A percentile compares a stretch with the other conserved stretches of the same genome.
phyloP scores from a whole-genome alignment of 2,329 filamentous ascomycete genomes.

The Knoxdaviesia capensis region DNA sequence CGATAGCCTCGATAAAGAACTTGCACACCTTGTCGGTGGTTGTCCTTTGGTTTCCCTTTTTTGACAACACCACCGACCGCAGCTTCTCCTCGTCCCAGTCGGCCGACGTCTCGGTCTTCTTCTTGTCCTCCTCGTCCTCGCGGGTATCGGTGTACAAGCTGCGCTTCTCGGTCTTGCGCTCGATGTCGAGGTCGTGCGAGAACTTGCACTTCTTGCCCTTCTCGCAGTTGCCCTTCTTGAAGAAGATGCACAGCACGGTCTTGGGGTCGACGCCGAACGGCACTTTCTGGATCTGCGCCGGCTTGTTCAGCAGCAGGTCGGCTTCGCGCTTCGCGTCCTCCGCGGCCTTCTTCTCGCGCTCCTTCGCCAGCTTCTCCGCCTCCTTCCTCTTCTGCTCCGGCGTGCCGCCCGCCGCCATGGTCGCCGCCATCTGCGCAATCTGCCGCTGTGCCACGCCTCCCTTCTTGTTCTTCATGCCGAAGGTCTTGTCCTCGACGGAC shows the following conservation, averaged over 20 bases:
- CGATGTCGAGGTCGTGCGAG: conserved; percentile 72
- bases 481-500: conserved; percentile 79
- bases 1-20: conserved; percentile 89
- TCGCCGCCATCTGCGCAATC: conserved; percentile 64
- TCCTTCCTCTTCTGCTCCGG: conserved; percentile 71
- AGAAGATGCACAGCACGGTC: conserved; percentile 90
- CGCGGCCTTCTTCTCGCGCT: conserved; percentile 78
- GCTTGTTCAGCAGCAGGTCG: conserved; percentile 69
- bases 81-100: conserved; percentile 98
- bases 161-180: conserved; percentile 83
- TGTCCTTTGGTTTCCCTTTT: conserved; percentile 92
- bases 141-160: conserved; percentile 76
- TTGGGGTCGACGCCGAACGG: conserved; percentile 97
- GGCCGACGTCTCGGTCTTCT: conserved; percentile 81
- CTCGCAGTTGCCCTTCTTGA: conserved; percentile 91
- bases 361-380: conserved; percentile 44
- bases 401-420: conserved; percentile 54
- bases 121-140: conserved; percentile 51
- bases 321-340: conserved; percentile 68
- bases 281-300: conserved; percentile 90
- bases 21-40: conserved; percentile 99
- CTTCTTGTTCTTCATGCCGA: conserved; percentile 99
- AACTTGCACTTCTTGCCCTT: conserved; percentile 99
- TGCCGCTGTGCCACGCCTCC: conserved; percentile 75
- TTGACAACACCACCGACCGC: conserved; percentile 73